phyloP scores from a whole-genome alignment of 345 rosid genomes.

The Hirschfeldia incana region DNA sequence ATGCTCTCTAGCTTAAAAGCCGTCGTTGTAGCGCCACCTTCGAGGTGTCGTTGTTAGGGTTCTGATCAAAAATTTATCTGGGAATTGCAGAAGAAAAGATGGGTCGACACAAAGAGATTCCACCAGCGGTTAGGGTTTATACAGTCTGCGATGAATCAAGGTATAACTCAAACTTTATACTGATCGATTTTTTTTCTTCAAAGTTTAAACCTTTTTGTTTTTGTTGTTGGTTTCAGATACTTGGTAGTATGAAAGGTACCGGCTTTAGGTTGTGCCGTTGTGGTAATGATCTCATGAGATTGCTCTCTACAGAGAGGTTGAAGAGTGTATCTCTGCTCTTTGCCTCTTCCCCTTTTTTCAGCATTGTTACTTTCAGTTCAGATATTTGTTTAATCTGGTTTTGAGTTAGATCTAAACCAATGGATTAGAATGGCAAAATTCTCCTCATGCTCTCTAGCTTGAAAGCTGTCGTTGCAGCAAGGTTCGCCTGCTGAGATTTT shows the following conservation, averaged over 20 bases:
- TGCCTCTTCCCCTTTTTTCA: background rate
- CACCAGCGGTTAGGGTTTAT: slow-evolving; percentile 74
- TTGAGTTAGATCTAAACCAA: slow-evolving; percentile 63
- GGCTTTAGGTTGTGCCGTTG: slow-evolving; percentile 63
- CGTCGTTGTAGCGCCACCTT: background rate
- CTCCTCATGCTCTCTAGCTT: too few relatives aligned
- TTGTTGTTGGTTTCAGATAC: slow-evolving; percentile 45
- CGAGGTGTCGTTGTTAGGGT: too few relatives aligned
- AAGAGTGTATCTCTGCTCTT: slow-evolving; percentile 52
- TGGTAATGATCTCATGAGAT: slow-evolving; percentile 69
- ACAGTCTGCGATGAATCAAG: slow-evolving; percentile 93
- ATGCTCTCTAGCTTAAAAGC: background rate
- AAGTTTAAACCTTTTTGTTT: slow-evolving; percentile 8
- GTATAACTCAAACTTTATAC: slow-evolving; percentile 12
- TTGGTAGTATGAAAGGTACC: slow-evolving; percentile 86
- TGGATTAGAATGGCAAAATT: slow-evolving; percentile 46
- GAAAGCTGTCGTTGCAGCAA: too few relatives aligned
- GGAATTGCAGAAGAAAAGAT: slow-evolving; percentile 38
- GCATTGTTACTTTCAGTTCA: background rate
- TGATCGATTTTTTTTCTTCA: background rate
- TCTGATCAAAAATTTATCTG: too few relatives aligned
- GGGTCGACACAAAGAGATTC: slow-evolving; percentile 65
- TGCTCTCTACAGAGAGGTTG: slow-evolving; percentile 73
- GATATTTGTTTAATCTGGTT: background rate
- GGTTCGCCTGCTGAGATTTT: too few relatives aligned